Evolutionary conservation across 805 yeast species (phyloP), one percentile per base, ranked within the genome.

Genomic region (Schizosaccharomyces octosporus): DNA sequence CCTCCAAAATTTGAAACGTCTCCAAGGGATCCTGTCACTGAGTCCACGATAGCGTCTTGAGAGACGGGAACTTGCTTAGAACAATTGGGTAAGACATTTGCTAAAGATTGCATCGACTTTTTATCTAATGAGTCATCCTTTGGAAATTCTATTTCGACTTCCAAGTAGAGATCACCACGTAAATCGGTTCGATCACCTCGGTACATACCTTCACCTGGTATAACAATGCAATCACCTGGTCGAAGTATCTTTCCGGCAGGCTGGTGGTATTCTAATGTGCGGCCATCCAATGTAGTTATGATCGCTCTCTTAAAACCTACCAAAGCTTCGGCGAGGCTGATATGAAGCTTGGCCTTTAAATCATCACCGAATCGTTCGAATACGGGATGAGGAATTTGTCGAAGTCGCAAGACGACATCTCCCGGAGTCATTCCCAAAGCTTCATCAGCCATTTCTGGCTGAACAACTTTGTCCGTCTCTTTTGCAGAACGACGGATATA

Each of bases 181-280:
- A 66, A 67, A 48, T 64, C 76, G 59, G 55, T 62, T n/a, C 71
- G 63, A n/a, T 63, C 39, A 45, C 66, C 65, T 17, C 59, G 57
- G 0, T 95, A 95, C 94, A 90, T 87, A 4, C 97, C 97, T 70
- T 87, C 95, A 54, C 78, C 78, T 48, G 76, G 71, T 13, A 89
- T 73, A 63, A 81, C 76, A 42, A 89, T 69, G 62, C 73, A 77
- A 64, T 87, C 86, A 7, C 84, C 83, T 0, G 95, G 95, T 66
- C 83, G 78, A 5, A 88, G 67, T 5, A 90, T 95, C 70, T 83
- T 84, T 1, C 97, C 97, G 4, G 77, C 73, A 0, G 89, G 88
- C 0, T 83, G 78, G 0, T 80, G 73, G 15, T 89, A 69, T 61
- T 78, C 78, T 13, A 66, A 27, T 15, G 88, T 70, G 64, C 97